Percentiles rank a stretch among this genome's conserved stretches.
These are phyloP conservation scores for Gynochthodes officinalis DNA, from an alignment of 257 asterid genomes.

Conservation along the genomic window DNA sequence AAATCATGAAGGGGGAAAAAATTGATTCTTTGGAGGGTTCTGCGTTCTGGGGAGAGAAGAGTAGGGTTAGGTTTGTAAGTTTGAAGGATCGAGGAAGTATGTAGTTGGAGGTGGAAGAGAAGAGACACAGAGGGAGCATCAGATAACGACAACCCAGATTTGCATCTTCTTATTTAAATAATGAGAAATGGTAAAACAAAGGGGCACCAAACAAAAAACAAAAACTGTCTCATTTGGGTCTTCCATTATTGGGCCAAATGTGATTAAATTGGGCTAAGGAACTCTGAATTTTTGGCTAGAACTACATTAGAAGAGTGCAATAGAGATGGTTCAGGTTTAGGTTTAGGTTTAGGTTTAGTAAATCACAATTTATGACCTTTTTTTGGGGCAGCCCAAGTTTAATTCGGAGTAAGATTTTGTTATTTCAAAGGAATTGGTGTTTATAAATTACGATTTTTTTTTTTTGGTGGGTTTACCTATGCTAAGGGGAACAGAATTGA, in stretches of 20 bases:
- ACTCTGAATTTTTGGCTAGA: too few species aligned
- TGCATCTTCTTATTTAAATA: not conserved
- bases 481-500: too few species aligned
- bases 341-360: too few species aligned
- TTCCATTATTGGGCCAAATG: not conserved
- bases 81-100: constrained; percentile 15
- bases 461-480: too few species aligned
- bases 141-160: constrained; percentile 4
- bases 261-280: not conserved
- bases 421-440: too few species aligned
- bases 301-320: too few species aligned
- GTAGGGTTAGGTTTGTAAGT: constrained; percentile 38
- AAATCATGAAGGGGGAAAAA: constrained; percentile 2
- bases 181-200: not conserved
- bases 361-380: too few species aligned
- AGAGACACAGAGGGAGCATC: too few species aligned
- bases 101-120: constrained; percentile 3
- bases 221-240: not conserved
- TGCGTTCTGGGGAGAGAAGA: constrained; percentile 34
- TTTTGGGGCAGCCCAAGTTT: too few species aligned
- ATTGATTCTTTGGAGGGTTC: constrained; percentile 14
- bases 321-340: too few species aligned
- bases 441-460: too few species aligned
- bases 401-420: too few species aligned
- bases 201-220: not conserved